Base-by-base conservation (phyloP, 495 filamentous ascomycete genomes). In the Physcia stellaris region DNA sequence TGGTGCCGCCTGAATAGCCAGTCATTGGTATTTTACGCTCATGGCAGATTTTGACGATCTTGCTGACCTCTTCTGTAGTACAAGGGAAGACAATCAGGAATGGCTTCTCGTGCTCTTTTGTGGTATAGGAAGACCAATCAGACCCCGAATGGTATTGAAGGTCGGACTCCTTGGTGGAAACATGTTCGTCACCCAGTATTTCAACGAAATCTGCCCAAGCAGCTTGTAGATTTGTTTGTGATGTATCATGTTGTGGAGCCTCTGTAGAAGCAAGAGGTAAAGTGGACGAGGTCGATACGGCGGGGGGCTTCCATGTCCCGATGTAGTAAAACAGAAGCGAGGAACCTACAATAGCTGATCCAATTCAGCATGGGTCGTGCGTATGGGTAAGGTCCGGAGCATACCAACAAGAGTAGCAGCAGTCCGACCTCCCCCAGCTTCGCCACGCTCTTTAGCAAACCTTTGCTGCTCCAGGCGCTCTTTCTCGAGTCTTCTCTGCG, bases 201-300 rank as follows among this genome's bases (percentile, higher is more conserved):
- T 71, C 69, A 28, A 78, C 75, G 51, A 96, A 87, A 56, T 98
- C 90, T 4, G 79, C 65, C 90, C 92, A 98, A 3, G 88, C 84
- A 6, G 92, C 85, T 61, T 96, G 79, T 27, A 96, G 71, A 50
- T 87, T 90, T 13, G 73, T 65, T 35, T 69, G 71, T 22, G 75
- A 70, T 33, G 75, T 68, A 49, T 94, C 74, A 53, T 92, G 83
- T 41, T 63, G 60, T 0, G 80, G 81, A 0, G 75, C 58, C 4
- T 59, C 63, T 17, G 77, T 59, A 19, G 70, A 64, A 28, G 56
- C 54, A 15, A 96, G 73, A 4, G 80, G 69, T 1, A 72, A 60
- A n/a, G 86, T 94, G 11, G 92, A 94, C 6, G 68, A 55, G 6
- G 68, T 66, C 3, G 81, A 70, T 3, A 69, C 61, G n/a, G 67